phyloP scores from a whole-genome alignment of 768 basidiomycete genomes.

The Mycena amicta region DNA sequence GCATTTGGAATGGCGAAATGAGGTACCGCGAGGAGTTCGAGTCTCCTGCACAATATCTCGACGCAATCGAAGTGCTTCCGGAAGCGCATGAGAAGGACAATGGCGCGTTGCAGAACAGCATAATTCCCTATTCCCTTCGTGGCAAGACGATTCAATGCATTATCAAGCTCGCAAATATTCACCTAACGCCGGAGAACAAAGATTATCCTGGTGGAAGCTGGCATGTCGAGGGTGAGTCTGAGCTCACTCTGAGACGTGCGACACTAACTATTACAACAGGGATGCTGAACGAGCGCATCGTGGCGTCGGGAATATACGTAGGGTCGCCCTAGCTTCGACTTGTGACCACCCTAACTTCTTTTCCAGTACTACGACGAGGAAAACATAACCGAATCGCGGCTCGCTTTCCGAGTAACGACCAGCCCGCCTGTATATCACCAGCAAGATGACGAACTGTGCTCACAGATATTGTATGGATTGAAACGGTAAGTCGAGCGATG shows the following conservation, averaged over 20 bases:
- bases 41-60: neutral
- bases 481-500: neutral
- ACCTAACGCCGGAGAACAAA: slow-evolving; percentile 30
- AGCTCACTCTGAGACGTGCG: too few relatives aligned
- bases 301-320: slow-evolving; percentile 23
- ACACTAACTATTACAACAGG: too few relatives aligned
- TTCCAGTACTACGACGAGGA: slow-evolving; percentile 28
- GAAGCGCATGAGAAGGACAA: slow-evolving; percentile 8
- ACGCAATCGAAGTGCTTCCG: neutral
- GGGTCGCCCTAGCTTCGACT: too few relatives aligned
- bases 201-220: slow-evolving; percentile 32
- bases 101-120: slow-evolving; percentile 1
- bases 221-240: slow-evolving; percentile 33
- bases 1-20: neutral
- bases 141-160: slow-evolving; percentile 31
- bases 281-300: slow-evolving; percentile 23
- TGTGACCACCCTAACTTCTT: too few relatives aligned
- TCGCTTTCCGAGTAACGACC: slow-evolving; percentile 34
- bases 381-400: slow-evolving; percentile 33
- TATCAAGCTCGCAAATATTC: slow-evolving; percentile 38
- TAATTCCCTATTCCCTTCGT: slow-evolving; percentile 4
- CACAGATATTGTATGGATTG: slow-evolving; percentile 9
- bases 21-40: neutral
- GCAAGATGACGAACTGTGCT: slow-evolving; percentile 22
- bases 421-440: slow-evolving; percentile 14